Base-by-base conservation (phyloP, 1,284 basidiomycete genomes). In the Kalmanozyma brasiliensis region DNA sequence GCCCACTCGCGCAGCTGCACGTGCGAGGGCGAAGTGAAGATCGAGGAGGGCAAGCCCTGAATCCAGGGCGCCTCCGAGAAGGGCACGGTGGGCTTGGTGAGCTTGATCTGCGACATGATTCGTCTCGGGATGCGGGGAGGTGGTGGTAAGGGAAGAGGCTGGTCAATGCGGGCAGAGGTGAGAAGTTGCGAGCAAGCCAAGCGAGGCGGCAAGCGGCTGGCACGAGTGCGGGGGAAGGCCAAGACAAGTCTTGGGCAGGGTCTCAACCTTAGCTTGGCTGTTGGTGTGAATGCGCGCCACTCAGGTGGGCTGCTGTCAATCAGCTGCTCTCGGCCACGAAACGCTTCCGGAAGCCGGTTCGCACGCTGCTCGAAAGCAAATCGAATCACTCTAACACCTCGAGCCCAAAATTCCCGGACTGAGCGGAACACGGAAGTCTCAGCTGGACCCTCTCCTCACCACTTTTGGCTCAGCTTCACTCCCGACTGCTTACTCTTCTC, bases 41-140 rank as follows among this genome's bases (percentile, higher is more conserved):
- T 51, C 6, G 73, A 67, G 0, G 69, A 63, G 14, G 73, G 73
- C n/a, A 74, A 56, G 10, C 73, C 73, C 17, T 60, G 55, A 34
- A 72, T 68, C 73, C 73, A 74, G 11, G 69, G 52, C 2, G 69
- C 73, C 40, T 74, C 73, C 34, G 61, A 52, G 55, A 69, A 74
- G 41, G 68, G 68, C 0, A 72, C 67, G 37, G 67, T 70, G 7
- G 67, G 67, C 16, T 58, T 57, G 44, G 67, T 70, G 35, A 70
- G 62, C 36, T 70, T 64, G 36, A 41, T 4, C 16, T 43, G 33
- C 20, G 57, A 34, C 67, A 70, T 64, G 44, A 14, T 52, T 6
- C 16, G 30, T 11, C 11, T 17, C 30, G n/a, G 17, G 16, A 32
- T 17, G 35, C n/a, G 17, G 37, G 43, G 34, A 37, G 34, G 35